Base-by-base conservation (phyloP, 2,329 filamentous ascomycete species). In the Aspergillus brasiliensis region DNA sequence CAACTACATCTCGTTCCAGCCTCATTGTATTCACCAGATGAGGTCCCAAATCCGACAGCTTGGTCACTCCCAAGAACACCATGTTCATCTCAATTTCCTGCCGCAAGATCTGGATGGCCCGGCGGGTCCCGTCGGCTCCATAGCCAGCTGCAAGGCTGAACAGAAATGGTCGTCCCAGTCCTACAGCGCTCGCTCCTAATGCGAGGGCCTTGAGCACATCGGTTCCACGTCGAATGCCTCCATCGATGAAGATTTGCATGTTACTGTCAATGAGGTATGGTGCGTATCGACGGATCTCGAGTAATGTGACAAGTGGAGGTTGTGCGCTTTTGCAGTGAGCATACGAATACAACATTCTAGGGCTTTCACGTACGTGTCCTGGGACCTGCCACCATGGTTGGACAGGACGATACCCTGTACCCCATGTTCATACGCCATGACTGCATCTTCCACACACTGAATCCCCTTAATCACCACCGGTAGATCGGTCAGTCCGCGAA, bases 121-220 rank as follows among this genome's bases (percentile, higher is more conserved):
- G 82, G 76, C n/a, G 84, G 72, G 60, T 87, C 80, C 63, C 88
- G 80, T 76, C 77, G 60, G 79, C 79, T 1, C 87, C 88, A 65
- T 89, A 90, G n/a, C 72, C 69, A 0, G 65, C 66, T 15, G 82
- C 84, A 60, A 88, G 67, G 1, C 83, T 82, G 66, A 82, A 89
- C 44, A 89, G 64, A 56, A 87, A 84, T 0, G 84, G 84, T 17
- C 88, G 76, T 0, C 88, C 88, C 8, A 91, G 75, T 0, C 87
- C 87, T 0, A 87, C 87, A 0, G 84, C 86, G 56, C 78, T 86
- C 0, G 86, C 88, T 0, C 88, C 88, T 0, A 90, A 75, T 55
- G 86, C 88, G 10, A 90, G 68, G 0, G 86, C 86, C 71, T 90
- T 90, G 65, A 91, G 80, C 3, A 90, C 83, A 67, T 91, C 88